phyloP scores from a whole-genome alignment of 768 basidiomycete species.

The Sutorius australiensis region DNA sequence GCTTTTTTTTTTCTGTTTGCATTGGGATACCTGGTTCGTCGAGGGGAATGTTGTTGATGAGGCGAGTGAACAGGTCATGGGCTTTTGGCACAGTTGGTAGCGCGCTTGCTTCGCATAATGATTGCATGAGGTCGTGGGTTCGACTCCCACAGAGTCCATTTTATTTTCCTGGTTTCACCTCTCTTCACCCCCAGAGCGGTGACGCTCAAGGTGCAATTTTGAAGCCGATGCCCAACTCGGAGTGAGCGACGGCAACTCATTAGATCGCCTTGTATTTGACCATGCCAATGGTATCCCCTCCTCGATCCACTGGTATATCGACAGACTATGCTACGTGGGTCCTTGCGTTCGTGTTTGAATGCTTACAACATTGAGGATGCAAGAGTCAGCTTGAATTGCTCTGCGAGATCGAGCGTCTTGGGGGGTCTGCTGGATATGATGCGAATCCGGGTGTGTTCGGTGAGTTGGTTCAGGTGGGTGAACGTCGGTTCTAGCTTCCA shows the following conservation, averaged over 20 bases:
- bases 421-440: background rate
- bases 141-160: constrained; percentile 42
- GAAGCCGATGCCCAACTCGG: too few relatives aligned
- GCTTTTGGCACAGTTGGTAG: constrained; percentile 60
- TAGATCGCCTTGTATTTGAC: too few relatives aligned
- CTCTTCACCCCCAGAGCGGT: too few relatives aligned
- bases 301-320: background rate
- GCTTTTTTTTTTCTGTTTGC: background rate
- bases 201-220: too few relatives aligned
- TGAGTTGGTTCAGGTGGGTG: background rate
- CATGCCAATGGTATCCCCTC: background rate
- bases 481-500: background rate
- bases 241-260: too few relatives aligned
- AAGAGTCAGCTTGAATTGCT: background rate
- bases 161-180: background rate
- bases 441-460: background rate
- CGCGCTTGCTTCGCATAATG: constrained; percentile 53
- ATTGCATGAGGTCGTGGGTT: constrained; percentile 57
- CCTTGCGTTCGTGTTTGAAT: background rate
- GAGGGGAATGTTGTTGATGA: background rate
- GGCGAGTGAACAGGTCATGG: constrained; percentile 14
- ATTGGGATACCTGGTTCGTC: too few relatives aligned
- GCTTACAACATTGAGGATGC: background rate
- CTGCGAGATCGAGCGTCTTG: constrained; percentile 1
- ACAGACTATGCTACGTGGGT: background rate